Evolutionary conservation across 495 filamentous ascomycete genomes (phyloP), one percentile per base, ranked within the genome.

Genomic region (Lasiosphaeria hispida): DNA sequence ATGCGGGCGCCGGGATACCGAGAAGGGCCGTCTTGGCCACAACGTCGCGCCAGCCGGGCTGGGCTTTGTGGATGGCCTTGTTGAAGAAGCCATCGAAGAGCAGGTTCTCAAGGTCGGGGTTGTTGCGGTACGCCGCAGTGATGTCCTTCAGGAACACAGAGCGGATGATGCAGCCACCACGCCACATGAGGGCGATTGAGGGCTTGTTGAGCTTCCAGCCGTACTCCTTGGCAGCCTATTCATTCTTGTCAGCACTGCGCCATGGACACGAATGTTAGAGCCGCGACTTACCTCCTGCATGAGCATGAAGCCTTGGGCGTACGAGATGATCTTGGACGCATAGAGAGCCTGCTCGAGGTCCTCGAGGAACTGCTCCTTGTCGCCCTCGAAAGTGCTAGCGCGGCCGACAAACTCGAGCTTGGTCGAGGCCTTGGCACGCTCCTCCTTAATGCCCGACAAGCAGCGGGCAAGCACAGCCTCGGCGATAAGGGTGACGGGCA

Each of bases 121-220:
- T 85, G 48, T 83, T 85, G 76, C 94, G 92, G 84, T 97, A 98
- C 45, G 94, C 94, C 55, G 86, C 86, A 61, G 95, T 98, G 79
- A 98, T 98, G 73, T 98, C 92, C 83, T 97, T 97, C 59, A 98
- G 80, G 91, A 98, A 98, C 72, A 98, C 94, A 61, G 95, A 97
- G 76, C 94, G 94, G 79, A 98, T 98, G 72, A 98, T 98, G 86
- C 94, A 98, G 58, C 94, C 94, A 77, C 94, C 94, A 74, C 94
- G 91, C 94, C 94, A 98, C 94, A 98, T 98, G 71, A 98, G 86
- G 61, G 94, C 94, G 71, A 98, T 98, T 60, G 96, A 96, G 56
- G 94, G 94, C 86, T 97, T 98, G 86, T 98, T 97, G 54, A 98
- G 86, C 85, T 97, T 97, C 94, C 94, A 98, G 57, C 72, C 66